Conservation (phyloP, 441 rosid species). For the Rhodomyrtus psidioides region DNA sequence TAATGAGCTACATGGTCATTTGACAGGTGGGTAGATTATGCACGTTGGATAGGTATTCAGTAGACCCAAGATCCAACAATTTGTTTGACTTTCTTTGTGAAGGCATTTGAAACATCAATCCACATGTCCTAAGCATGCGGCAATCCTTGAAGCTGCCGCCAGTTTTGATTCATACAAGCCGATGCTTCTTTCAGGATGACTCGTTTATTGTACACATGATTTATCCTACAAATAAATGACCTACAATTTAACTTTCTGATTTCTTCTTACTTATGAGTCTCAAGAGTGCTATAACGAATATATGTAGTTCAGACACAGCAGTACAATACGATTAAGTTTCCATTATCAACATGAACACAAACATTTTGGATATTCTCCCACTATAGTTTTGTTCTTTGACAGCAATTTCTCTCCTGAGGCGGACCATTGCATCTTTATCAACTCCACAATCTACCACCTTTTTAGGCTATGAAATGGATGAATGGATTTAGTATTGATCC, state of each 20-base stretch:
- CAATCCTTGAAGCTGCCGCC: not conserved
- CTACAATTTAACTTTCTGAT: not conserved
- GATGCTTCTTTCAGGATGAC: not conserved
- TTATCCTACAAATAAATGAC: not conserved
- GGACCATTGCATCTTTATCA: not conserved
- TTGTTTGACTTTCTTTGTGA: not conserved
- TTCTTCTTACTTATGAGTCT: not conserved
- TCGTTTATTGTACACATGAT: not conserved
- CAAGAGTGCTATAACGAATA: not conserved
- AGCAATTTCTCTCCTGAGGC: not conserved
- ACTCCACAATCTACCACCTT: not conserved
- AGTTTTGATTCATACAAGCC: not conserved
- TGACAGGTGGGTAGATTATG: constrained; percentile 96
- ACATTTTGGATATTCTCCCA: not conserved
- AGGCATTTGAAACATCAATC: not conserved
- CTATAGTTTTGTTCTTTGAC: not conserved
- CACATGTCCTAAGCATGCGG: not conserved
- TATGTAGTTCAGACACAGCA: not conserved
- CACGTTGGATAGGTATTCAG: constrained; percentile 79
- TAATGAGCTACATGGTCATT: not conserved
- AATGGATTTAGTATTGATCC: not conserved
- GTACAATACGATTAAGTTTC: not conserved
- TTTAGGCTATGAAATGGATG: not conserved
- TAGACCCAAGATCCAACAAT: constrained; percentile 30
- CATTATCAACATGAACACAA: not conserved